A percentile compares a stretch with the other conserved stretches of the same genome.
Evolutionary conservation across 2,329 filamentous ascomycete species (phyloP).

Genomic region (Claviceps citrina): DNA sequence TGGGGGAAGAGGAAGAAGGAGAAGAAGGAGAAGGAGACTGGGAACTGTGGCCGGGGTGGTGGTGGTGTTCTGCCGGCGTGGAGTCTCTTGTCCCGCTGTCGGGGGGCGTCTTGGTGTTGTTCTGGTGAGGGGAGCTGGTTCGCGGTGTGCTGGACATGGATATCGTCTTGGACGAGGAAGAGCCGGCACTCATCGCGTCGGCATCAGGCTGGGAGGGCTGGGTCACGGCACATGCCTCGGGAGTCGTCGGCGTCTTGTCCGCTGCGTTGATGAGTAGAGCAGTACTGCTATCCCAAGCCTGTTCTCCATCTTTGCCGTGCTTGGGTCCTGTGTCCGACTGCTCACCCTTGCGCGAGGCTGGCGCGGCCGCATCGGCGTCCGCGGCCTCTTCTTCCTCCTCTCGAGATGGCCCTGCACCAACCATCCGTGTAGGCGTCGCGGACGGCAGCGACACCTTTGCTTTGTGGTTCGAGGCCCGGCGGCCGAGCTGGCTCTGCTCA

Average conservation of each 20-base stretch:
- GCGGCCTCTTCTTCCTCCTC: no score
- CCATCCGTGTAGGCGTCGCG: neutral
- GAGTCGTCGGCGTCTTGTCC: constrained; percentile 5
- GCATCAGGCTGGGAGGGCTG: neutral
- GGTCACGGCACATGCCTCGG: neutral
- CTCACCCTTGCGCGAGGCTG: neutral
- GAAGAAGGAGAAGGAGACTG: no score
- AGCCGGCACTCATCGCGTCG: neutral
- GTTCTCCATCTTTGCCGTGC: constrained; percentile 17
- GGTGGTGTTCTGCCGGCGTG: neutral
- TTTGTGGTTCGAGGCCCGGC: constrained; percentile 3
- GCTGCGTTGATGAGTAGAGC: constrained; percentile 17
- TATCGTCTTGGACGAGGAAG: constrained; percentile 2
- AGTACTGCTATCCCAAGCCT: constrained; percentile 21
- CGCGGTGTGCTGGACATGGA: constrained; percentile 2
- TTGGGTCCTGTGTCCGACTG: constrained; percentile 3
- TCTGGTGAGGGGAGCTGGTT: neutral
- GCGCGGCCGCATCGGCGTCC: neutral
- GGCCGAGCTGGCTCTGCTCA: constrained; percentile 4
- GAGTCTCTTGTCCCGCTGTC: neutral
- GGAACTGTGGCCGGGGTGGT: neutral
- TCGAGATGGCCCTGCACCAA: neutral
- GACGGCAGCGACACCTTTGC: constrained; percentile 12
- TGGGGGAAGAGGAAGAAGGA: no score
- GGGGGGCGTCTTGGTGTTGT: neutral